Conservation (phyloP, 2,329 filamentous ascomycete genomes). For the Sclerotiophoma versabilis region DNA sequence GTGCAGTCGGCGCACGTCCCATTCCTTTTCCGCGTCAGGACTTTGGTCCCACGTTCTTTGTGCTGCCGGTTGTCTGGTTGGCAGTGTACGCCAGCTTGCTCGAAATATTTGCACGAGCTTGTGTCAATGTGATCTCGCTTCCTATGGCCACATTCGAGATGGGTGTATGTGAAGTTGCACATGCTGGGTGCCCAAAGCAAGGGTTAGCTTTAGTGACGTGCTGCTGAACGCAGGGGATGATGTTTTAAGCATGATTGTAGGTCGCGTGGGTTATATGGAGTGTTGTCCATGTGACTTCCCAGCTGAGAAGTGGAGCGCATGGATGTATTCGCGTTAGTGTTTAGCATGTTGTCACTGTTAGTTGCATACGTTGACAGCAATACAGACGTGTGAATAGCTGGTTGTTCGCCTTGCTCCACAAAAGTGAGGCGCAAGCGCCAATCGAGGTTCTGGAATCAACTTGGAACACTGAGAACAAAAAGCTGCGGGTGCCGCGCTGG, state of each 20-base stretch:
- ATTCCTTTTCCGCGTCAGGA: constrained; percentile 19
- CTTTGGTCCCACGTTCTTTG: constrained; percentile 18
- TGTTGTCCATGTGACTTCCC: constrained; percentile 1
- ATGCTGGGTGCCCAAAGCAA: constrained; percentile 11
- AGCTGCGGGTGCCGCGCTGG: constrained; percentile 13
- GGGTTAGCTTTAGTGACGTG: not conserved
- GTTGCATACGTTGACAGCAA: constrained; percentile 12
- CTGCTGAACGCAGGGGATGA: not conserved
- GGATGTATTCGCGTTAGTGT: constrained; percentile 9
- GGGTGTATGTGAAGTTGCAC: constrained; percentile 32
- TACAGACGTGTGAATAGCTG: constrained; percentile 16
- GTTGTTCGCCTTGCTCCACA: constrained; percentile 19
- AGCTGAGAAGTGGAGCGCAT: constrained; percentile 10
- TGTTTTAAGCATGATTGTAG: not conserved
- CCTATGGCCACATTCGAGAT: constrained; percentile 30
- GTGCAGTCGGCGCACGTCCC: constrained; percentile 28
- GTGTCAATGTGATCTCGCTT: constrained; percentile 28
- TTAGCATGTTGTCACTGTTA: constrained; percentile 12
- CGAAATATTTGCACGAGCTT: constrained; percentile 23
- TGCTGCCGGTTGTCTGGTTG: constrained; percentile 28
- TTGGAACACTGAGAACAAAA: constrained; percentile 1
- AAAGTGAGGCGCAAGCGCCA: constrained; percentile 21
- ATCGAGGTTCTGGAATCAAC: not conserved
- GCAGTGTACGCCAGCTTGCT: constrained; percentile 19
- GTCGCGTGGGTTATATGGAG: not conserved